phyloP scores from a whole-genome alignment of 2,329 filamentous ascomycete genomes.

The Calonectria pseudoturangicola region DNA sequence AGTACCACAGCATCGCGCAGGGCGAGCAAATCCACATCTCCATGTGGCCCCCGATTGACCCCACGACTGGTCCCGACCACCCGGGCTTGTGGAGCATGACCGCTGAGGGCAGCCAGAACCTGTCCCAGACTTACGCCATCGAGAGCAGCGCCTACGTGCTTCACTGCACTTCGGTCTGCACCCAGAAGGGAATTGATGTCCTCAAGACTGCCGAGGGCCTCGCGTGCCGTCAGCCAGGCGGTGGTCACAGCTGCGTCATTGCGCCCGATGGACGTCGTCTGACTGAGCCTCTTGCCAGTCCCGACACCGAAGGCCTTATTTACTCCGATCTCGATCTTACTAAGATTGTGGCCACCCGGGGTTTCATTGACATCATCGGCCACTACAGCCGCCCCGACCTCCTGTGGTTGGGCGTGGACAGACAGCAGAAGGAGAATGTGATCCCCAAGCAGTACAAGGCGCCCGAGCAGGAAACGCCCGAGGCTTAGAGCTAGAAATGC shows the following conservation, averaged over 20 bases:
- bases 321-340: conserved; percentile 70
- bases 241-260: conserved; percentile 49
- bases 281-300: conserved; percentile 38
- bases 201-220: conserved; percentile 64
- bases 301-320: conserved; percentile 65
- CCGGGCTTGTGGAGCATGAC: conserved; percentile 56
- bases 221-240: conserved; percentile 45
- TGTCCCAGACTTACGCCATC: conserved; percentile 74
- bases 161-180: conserved; percentile 57
- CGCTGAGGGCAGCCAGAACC: conserved; percentile 61
- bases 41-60: conserved; percentile 65
- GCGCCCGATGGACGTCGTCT: conserved; percentile 51
- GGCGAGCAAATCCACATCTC: conserved; percentile 68
- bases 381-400: conserved; percentile 62
- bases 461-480: conserved; percentile 10
- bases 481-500: conserved; percentile 15
- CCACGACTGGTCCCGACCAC: conserved; percentile 44
- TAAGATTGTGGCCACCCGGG: conserved; percentile 62
- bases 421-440: conserved; percentile 43
- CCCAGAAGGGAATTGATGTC: conserved; percentile 62
- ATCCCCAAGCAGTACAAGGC: conserved; percentile 40
- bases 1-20: conserved; percentile 66
- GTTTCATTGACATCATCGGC: conserved; percentile 62
- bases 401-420: conserved; percentile 59
- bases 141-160: conserved; percentile 74